Conservation (phyloP, 1,284 basidiomycete species). For the Trichosporon sp. region DNA sequence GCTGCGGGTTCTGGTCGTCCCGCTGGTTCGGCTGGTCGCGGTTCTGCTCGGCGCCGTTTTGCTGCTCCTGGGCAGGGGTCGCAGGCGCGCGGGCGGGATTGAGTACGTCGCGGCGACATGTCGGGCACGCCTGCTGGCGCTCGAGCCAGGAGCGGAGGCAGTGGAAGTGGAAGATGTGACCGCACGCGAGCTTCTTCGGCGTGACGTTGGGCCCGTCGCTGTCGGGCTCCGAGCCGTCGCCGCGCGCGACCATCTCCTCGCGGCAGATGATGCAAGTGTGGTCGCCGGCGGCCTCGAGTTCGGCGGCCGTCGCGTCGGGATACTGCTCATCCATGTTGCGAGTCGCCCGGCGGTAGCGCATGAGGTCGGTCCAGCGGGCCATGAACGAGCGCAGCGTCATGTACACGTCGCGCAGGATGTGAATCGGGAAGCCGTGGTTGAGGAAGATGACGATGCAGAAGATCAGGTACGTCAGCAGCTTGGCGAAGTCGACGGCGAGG, state of each 20-base stretch:
- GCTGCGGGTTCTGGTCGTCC: background rate
- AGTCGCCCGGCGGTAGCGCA: conserved; percentile 89
- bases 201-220: conserved; percentile 81
- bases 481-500: conserved; percentile 86
- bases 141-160: conserved; percentile 97
- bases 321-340: conserved; percentile 95
- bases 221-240: conserved; percentile 15
- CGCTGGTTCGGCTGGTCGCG: conserved; percentile 36
- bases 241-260: conserved; percentile 76
- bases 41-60: conserved; percentile 21
- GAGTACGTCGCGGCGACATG: conserved; percentile 85
- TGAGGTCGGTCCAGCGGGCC: conserved; percentile 74
- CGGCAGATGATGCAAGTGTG: conserved; percentile 97
- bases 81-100: conserved; percentile 47
- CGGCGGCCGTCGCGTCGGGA: conserved; percentile 84
- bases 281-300: conserved; percentile 74
- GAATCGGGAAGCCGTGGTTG: conserved; percentile 92
- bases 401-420: conserved; percentile 95
- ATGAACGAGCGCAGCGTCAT: conserved; percentile 89
- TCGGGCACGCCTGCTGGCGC: conserved; percentile 85
- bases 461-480: conserved; percentile 82
- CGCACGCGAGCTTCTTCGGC: conserved; percentile 92
- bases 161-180: conserved; percentile 97
- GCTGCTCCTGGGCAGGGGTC: background rate
- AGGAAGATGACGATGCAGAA: conserved; percentile 91